phyloP scores from a whole-genome alignment of 2,329 filamentous ascomycete species.

The Parascedosporium putredinis region DNA sequence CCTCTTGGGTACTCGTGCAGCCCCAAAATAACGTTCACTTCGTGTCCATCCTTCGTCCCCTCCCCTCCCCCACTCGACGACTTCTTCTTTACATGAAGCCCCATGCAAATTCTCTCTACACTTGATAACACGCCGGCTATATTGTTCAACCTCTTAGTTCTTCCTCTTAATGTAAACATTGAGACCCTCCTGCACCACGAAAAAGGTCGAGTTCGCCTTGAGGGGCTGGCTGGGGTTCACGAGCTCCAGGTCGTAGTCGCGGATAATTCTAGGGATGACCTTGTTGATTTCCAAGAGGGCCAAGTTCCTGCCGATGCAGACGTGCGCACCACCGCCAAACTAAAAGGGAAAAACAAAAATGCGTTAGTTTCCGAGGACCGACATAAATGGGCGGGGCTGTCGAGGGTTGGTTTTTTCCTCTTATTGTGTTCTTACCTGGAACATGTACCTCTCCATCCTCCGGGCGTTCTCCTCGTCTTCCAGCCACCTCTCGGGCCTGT shows the following conservation, averaged over 20 bases:
- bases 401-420: too few relatives aligned
- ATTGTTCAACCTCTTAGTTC: too few relatives aligned
- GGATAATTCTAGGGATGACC: conserved; percentile 41
- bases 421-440: conserved; percentile 44
- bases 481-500: conserved; percentile 45
- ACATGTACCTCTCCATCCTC: conserved; percentile 45
- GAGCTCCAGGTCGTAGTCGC: conserved; percentile 43
- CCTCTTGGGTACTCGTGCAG: neutral
- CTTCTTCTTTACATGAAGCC: too few relatives aligned
- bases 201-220: conserved; percentile 46
- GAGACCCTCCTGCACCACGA: conserved; percentile 47
- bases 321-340: conserved; percentile 44
- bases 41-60: neutral
- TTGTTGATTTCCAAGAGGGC: conserved; percentile 50
- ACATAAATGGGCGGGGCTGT: too few relatives aligned
- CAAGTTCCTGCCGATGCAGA: conserved; percentile 45
- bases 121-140: too few relatives aligned
- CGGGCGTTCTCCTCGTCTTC: conserved; percentile 30
- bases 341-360: too few relatives aligned
- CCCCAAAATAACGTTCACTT: neutral
- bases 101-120: too few relatives aligned
- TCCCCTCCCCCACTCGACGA: too few relatives aligned
- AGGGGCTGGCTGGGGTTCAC: conserved; percentile 38
- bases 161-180: conserved; percentile 34
- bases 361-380: too few relatives aligned